phyloP scores from a whole-genome alignment of 768 basidiomycete species.

The Boletus bicolor region DNA sequence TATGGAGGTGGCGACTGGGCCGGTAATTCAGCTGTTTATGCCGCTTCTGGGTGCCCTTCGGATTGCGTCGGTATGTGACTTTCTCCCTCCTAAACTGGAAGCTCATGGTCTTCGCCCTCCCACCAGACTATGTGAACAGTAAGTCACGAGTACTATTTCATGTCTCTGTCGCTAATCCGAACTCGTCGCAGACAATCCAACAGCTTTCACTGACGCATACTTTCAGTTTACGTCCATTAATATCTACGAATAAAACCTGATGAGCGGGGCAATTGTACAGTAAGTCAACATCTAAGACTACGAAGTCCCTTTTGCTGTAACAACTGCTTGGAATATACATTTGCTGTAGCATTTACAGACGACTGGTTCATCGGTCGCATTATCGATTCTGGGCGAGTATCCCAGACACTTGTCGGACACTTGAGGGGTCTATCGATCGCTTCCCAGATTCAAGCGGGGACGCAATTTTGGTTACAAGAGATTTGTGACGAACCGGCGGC shows the following conservation, averaged over 20 bases:
- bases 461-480: no score
- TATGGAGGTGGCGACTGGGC: constrained; percentile 31
- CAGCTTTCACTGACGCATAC: constrained; percentile 41
- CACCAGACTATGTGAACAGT: constrained; percentile 29
- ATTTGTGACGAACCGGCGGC: no score
- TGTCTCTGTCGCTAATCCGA: not conserved
- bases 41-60: constrained; percentile 31
- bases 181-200: constrained; percentile 31
- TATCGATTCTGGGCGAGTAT: no score
- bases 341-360: no score
- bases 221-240: constrained; percentile 39
- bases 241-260: constrained; percentile 31
- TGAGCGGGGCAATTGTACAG: not conserved
- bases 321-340: not conserved
- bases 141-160: not conserved
- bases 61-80: constrained; percentile 25
- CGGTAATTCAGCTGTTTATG: constrained; percentile 25
- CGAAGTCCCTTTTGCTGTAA: not conserved
- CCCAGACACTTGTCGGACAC: no score
- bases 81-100: not conserved
- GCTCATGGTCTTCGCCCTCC: not conserved
- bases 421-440: no score
- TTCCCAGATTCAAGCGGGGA: no score
- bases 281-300: not conserved
- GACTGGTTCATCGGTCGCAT: no score